These are phyloP conservation scores for Erigeron canadensis DNA, from an alignment of 129 eudicot genomes.

Conservation along the genomic window DNA sequence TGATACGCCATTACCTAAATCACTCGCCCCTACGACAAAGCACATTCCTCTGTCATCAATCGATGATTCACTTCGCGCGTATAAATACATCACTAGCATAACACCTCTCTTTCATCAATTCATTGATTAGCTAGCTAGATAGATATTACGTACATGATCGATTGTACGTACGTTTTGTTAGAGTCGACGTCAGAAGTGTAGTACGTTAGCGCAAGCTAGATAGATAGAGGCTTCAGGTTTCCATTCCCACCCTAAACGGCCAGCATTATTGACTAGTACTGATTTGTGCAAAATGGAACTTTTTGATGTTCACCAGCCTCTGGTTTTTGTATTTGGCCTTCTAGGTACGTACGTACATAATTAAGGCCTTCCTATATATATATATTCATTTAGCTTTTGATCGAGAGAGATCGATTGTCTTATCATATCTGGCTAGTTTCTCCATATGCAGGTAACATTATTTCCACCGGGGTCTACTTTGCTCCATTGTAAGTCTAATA, in stretches of 20 bases:
- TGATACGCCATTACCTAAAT: not conserved
- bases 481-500: conserved; percentile 38
- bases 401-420: not conserved
- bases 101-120: not conserved
- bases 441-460: conserved; percentile 32
- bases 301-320: conserved; percentile 26
- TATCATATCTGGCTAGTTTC: not conserved
- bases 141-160: not conserved
- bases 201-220: too few relatives aligned
- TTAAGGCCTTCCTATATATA: too few relatives aligned
- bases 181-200: not conserved
- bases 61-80: not conserved
- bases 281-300: conserved; percentile 21
- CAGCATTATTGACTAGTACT: not conserved
- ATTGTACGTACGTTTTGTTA: not conserved
- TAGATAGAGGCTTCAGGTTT: not conserved
- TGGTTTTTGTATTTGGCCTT: conserved; percentile 40
- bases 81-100: conserved; percentile 22
- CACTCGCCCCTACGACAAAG: conserved; percentile 2
- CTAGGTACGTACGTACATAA: conserved; percentile 21
- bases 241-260: conserved; percentile 7
- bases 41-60: not conserved
- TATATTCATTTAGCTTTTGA: not conserved
- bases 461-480: conserved; percentile 43
- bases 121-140: too few relatives aligned